Base-by-base conservation (phyloP, 257 asterid genomes). In the Solanum etuberosum region DNA sequence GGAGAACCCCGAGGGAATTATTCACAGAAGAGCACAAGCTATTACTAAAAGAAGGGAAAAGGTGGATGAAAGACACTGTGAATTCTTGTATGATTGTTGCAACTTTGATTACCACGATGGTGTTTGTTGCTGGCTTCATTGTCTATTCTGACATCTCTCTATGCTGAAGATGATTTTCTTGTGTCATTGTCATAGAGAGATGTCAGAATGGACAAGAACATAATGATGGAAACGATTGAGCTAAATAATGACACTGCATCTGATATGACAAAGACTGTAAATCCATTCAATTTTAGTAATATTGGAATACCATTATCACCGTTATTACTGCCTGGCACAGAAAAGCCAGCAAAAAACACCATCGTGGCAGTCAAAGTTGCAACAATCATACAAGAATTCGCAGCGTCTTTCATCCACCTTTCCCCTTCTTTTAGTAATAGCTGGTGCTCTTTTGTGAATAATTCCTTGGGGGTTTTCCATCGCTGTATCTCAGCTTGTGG, bases 1-100 rank as follows among this genome's bases (percentile, higher is more conserved):
- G 40, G 13, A 77, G 85, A 83, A 86, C 85, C 15, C 89, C 92
- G 0, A 73, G 76, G 10, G 48, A 48, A 32, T 42, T 90, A 27
- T 90, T 92, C 54, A 21, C 90, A 5, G 67, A 40, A 20, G 87
- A 88, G 85, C 94, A 90, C 76, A 29, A 86, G 59, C 48, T 7
- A 1, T 42, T 92, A 25, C 29, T 72, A 27, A 87, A 85, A 81
- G 88, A 87, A 48, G 94, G 94, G 10, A 89, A 89, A 42, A 87
- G 80, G 29, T 92, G 90, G 91, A 89, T 90, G 91, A 90, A 88
- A 46, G 88, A 85, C 31, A 91, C 91, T 11, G 91, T 91, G 7
- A 90, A 81, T 67, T 90, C 90, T 23, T 90, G 92, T 68, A 89
- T 90, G 93, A 74, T 91, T 15, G 91, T 77, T 12, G 91, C 91